phyloP scores from a whole-genome alignment of 495 filamentous ascomycete genomes.

The Melanomma pulvis-pyrius region DNA sequence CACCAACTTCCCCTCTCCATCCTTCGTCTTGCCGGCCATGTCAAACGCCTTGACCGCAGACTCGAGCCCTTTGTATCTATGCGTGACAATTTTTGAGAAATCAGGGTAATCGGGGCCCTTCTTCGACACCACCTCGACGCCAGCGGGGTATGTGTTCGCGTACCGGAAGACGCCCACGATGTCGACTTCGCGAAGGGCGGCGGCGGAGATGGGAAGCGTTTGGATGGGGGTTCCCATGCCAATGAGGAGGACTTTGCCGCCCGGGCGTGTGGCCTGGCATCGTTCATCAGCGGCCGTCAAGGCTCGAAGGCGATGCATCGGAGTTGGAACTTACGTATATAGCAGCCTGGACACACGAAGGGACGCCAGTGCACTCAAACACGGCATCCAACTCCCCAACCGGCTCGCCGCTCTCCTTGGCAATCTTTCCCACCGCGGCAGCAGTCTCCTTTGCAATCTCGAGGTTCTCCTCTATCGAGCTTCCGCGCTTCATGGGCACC shows the following conservation, averaged over 20 bases:
- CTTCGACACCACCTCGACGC: slow-evolving; percentile 70
- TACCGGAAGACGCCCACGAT: slow-evolving; percentile 92
- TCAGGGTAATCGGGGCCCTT: slow-evolving; percentile 64
- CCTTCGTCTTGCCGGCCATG: slow-evolving; percentile 78
- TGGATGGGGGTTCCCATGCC: slow-evolving; percentile 94
- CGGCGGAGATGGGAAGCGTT: slow-evolving; percentile 81
- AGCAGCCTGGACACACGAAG: slow-evolving; percentile 79
- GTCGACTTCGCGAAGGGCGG: slow-evolving; percentile 86
- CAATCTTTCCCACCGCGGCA: slow-evolving; percentile 51
- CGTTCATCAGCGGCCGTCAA: neutral
- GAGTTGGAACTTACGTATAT: slow-evolving; percentile 64
- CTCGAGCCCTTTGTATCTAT: slow-evolving; percentile 69
- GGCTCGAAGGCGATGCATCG: neutral
- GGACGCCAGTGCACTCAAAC: slow-evolving; percentile 92
- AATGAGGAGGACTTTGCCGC: slow-evolving; percentile 82
- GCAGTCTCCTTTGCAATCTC: slow-evolving; percentile 64
- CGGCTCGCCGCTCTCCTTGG: slow-evolving; percentile 50
- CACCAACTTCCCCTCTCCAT: slow-evolving; percentile 74
- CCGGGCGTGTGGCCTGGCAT: slow-evolving; percentile 62
- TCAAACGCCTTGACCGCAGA: slow-evolving; percentile 70
- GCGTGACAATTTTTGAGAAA: slow-evolving; percentile 73
- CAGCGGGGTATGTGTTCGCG: slow-evolving; percentile 81
- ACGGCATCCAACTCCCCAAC: slow-evolving; percentile 72
- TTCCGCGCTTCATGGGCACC: slow-evolving; percentile 53
- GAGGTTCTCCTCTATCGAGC: slow-evolving; percentile 57